phyloP scores from a whole-genome alignment of 2,329 filamentous ascomycete species.

The Metarhizium brunneum region DNA sequence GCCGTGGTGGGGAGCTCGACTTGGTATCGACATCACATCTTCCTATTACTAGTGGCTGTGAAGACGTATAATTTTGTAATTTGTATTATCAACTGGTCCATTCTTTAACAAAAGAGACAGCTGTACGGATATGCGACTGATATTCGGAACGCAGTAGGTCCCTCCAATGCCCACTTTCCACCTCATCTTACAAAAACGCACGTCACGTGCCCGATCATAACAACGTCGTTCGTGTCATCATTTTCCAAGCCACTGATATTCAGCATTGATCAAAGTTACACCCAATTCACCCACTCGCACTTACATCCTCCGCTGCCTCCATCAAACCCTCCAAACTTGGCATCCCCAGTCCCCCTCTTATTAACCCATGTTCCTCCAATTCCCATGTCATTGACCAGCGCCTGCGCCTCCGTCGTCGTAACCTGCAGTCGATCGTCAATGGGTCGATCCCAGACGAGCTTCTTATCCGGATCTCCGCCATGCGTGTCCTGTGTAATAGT shows the following conservation, averaged over 20 bases:
- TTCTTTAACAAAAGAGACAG: too few relatives aligned
- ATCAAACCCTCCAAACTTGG: slow-evolving; percentile 49
- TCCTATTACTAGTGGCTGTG: too few relatives aligned
- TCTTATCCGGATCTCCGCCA: slow-evolving; percentile 43
- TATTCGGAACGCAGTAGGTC: too few relatives aligned
- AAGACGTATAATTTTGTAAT: too few relatives aligned
- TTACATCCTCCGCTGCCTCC: slow-evolving; percentile 54
- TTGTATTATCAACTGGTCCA: too few relatives aligned
- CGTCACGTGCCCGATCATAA: background rate
- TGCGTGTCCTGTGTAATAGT: slow-evolving; percentile 54
- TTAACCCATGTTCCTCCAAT: slow-evolving; percentile 47
- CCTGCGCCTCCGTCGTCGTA: slow-evolving; percentile 29
- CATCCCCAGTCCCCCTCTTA: slow-evolving; percentile 31
- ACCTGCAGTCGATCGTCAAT: slow-evolving; percentile 39
- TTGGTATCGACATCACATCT: too few relatives aligned
- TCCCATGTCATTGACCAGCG: slow-evolving; percentile 40
- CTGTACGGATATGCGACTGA: too few relatives aligned
- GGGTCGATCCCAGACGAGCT: slow-evolving; percentile 44
- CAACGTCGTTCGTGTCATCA: background rate
- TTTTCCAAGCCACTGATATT: background rate
- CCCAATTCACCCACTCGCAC: slow-evolving; percentile 52
- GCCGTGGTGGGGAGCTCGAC: too few relatives aligned
- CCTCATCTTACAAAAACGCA: too few relatives aligned
- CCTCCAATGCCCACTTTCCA: too few relatives aligned
- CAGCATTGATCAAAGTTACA: background rate